phyloP scores from a whole-genome alignment of 2,329 filamentous ascomycete genomes.

The Eutypa lata region DNA sequence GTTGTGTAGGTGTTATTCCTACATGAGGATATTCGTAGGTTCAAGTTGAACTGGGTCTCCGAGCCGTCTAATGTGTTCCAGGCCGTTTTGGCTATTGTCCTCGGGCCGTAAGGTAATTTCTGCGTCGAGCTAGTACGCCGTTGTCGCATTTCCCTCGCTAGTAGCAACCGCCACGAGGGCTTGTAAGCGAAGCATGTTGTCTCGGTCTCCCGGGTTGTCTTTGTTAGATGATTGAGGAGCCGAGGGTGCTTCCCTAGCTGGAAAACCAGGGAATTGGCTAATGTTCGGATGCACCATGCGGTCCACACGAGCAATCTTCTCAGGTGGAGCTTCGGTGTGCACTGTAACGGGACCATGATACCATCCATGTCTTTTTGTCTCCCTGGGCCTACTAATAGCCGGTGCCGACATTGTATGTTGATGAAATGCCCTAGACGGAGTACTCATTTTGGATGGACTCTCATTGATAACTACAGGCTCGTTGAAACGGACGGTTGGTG shows the following conservation, averaged over 20 bases:
- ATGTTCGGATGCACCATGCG: conserved; percentile 58
- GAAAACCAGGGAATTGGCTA: conserved; percentile 49
- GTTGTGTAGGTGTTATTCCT: too few species aligned
- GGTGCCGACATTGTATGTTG: conserved; percentile 62
- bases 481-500: conserved; percentile 54
- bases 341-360: conserved; percentile 55
- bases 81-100: not conserved
- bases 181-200: conserved; percentile 55
- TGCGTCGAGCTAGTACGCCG: conserved; percentile 23
- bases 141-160: conserved; percentile 44
- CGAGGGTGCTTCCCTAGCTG: conserved; percentile 32
- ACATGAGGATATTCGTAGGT: too few species aligned
- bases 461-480: conserved; percentile 35
- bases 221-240: conserved; percentile 28
- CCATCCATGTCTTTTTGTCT: conserved; percentile 68
- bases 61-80: not conserved
- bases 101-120: not conserved
- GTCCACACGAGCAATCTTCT: conserved; percentile 46
- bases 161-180: conserved; percentile 65
- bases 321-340: conserved; percentile 35
- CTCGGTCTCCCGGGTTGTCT: conserved; percentile 31
- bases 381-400: conserved; percentile 52
- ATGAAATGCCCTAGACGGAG: conserved; percentile 35
- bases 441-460: conserved; percentile 10
- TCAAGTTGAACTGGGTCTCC: not conserved